These are phyloP conservation scores for Alternaria arbusti DNA, from an alignment of 2,329 filamentous ascomycete species.

Conservation along the genomic window DNA sequence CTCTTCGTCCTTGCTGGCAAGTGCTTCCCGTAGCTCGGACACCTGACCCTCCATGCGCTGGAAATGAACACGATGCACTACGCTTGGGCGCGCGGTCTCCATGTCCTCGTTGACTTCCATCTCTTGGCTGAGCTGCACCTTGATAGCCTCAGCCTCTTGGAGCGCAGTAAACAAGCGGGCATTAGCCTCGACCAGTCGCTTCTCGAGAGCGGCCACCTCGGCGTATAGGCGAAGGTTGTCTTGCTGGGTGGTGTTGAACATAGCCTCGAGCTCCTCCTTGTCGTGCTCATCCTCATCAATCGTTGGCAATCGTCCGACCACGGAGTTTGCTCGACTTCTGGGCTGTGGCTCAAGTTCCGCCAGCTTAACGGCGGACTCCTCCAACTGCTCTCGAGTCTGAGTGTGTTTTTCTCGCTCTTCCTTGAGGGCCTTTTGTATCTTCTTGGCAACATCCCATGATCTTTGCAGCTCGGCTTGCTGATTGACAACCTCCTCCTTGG, in stretches of 20 bases:
- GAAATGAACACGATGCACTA: constrained; percentile 43
- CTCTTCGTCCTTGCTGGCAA: constrained; percentile 30
- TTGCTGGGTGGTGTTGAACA: constrained; percentile 45
- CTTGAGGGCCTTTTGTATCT: constrained; percentile 34
- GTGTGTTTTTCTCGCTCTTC: constrained; percentile 36
- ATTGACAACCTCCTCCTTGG: constrained; percentile 32
- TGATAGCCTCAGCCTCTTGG: constrained; percentile 31
- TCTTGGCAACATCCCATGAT: constrained; percentile 41
- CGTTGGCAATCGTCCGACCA: constrained; percentile 32
- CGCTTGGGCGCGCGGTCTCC: constrained; percentile 38
- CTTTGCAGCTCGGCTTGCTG: constrained; percentile 39
- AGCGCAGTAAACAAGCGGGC: constrained; percentile 32
- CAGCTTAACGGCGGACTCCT: constrained; percentile 26
- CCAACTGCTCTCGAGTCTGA: constrained; percentile 33
- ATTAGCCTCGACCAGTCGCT: constrained; percentile 39
- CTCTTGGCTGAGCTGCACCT: constrained; percentile 34
- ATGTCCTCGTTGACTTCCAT: constrained; percentile 37
- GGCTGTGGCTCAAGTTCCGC: constrained; percentile 22
- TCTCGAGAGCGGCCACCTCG: constrained; percentile 37
- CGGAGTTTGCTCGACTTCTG: constrained; percentile 6
- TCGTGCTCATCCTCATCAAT: constrained; percentile 41
- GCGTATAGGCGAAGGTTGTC: constrained; percentile 41
- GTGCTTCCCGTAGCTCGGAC: constrained; percentile 29
- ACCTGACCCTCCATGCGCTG: constrained; percentile 43
- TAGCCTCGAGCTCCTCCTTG: constrained; percentile 41